A percentile compares a stretch with the other conserved stretches of the same genome.
Conservation (phyloP, 2,329 filamentous ascomycete species). For the Diaporthe capsici region DNA sequence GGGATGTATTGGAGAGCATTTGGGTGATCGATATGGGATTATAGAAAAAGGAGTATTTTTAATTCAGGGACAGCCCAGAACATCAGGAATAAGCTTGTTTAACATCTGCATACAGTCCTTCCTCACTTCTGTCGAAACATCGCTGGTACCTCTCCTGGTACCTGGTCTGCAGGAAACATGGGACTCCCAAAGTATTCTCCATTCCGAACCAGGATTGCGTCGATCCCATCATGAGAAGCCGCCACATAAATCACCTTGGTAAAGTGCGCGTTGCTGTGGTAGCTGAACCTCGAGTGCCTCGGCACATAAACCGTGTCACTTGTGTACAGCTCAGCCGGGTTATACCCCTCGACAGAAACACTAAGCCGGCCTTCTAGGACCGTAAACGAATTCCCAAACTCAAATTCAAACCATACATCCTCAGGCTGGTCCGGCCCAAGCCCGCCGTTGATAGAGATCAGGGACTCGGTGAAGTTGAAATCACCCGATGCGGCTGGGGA, state of each 20-base stretch:
- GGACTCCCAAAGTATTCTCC: background rate
- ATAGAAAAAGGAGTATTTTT: too few relatives aligned
- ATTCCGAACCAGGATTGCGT: background rate
- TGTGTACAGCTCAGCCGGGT: background rate
- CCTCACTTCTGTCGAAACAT: background rate
- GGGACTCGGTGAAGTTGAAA: background rate
- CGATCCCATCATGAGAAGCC: background rate
- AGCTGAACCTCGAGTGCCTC: background rate
- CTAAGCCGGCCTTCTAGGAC: background rate
- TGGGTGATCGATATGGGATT: background rate
- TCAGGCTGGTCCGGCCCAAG: background rate
- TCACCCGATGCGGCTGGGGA: background rate
- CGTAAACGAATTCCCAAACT: background rate
- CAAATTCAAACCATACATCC: background rate
- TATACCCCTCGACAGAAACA: background rate
- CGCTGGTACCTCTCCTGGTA: background rate
- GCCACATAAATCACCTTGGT: background rate
- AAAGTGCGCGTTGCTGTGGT: background rate
- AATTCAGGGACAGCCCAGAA: too few relatives aligned
- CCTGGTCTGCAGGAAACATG: background rate
- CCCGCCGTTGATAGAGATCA: constrained; percentile 1
- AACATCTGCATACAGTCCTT: too few relatives aligned
- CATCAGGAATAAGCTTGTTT: too few relatives aligned
- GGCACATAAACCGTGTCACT: background rate
- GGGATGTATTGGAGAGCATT: background rate